Conservation (phyloP, 768 basidiomycete genomes). For the Tremella mesenterica region DNA sequence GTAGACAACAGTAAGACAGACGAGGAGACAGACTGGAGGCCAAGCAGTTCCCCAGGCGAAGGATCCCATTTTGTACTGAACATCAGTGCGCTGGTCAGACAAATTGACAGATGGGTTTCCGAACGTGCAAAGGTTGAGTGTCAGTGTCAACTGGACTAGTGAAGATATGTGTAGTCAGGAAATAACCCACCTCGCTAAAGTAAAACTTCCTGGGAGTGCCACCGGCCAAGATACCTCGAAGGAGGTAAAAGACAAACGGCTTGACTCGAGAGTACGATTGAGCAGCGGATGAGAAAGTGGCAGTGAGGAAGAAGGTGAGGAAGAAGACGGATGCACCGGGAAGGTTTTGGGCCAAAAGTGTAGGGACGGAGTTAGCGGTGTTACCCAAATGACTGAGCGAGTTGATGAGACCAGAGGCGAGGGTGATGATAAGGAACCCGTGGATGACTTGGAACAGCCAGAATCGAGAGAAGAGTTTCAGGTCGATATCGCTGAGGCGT, state of each 20-base stretch:
- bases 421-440: conserved; percentile 45
- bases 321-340: conserved; percentile 45
- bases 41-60: conserved; percentile 34
- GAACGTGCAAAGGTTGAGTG: too few species aligned
- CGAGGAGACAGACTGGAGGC: conserved; percentile 41
- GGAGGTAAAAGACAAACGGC: conserved; percentile 37
- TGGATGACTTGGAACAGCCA: conserved; percentile 46
- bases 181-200: too few species aligned
- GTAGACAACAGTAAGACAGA: conserved; percentile 45
- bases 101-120: too few species aligned
- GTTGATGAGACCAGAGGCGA: conserved; percentile 40
- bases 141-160: too few species aligned
- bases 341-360: conserved; percentile 36
- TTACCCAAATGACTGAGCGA: conserved; percentile 26
- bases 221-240: conserved; percentile 35
- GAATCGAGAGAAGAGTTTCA: conserved; percentile 42
- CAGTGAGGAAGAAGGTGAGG: conserved; percentile 42
- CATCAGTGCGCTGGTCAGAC: background rate
- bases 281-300: conserved; percentile 39
- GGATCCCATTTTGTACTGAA: conserved; percentile 31
- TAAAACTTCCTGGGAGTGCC: conserved; percentile 42
- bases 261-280: conserved; percentile 39
- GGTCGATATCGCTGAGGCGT: conserved; percentile 36
- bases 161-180: too few species aligned
- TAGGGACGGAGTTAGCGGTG: conserved; percentile 26